Base-by-base conservation (phyloP, 495 filamentous ascomycete genomes). In the Astrothelium subdiscretum region DNA sequence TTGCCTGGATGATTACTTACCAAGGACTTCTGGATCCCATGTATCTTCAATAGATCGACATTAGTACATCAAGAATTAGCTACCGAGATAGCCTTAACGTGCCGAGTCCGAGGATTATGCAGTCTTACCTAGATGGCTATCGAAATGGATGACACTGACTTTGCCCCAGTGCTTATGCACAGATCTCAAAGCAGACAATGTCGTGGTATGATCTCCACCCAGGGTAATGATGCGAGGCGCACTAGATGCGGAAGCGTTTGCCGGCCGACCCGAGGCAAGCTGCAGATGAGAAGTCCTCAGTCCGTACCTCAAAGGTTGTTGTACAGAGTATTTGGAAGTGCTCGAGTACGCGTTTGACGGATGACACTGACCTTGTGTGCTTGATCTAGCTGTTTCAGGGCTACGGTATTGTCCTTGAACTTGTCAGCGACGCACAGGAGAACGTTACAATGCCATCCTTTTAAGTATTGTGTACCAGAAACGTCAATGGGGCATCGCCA, bases 101-200 rank as follows among this genome's bases (percentile, higher is more conserved):
- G 43, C 20, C 0, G 43, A 48, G 5, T 22, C 5, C 5, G 1
- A 22, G n/a, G 5, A 40, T 61, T 61, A 61, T 62, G 63, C 15
- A 59, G 48, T 2, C 71, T 65, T 68, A 70, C 75, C 73, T 65
- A 81, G 62, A 72, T 81, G 79, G 51, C 72, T 75, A 67, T 82
- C 80, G 68, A 82, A 81, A 69, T 82, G 80, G 32, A 82, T 78
- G 3, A 82, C 79, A 58, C 76, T 78, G 12, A 82, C 73, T 24
- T 72, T 62, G 0, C 79, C 80, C 72, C 74, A 81, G 0, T 72
- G 64, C 13, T 77, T 59, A 60, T 74, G 67, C 8, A 76, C 75
- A 12, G 76, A 79, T 44, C 80, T 63, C 65, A 81, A 63, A 1
- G 78, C 77, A 1, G 79, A 73, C 12, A 81, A 65, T 0, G 79